phyloP scores from a whole-genome alignment of 208 protist genomes.

The Acanthamoeba quina region DNA sequence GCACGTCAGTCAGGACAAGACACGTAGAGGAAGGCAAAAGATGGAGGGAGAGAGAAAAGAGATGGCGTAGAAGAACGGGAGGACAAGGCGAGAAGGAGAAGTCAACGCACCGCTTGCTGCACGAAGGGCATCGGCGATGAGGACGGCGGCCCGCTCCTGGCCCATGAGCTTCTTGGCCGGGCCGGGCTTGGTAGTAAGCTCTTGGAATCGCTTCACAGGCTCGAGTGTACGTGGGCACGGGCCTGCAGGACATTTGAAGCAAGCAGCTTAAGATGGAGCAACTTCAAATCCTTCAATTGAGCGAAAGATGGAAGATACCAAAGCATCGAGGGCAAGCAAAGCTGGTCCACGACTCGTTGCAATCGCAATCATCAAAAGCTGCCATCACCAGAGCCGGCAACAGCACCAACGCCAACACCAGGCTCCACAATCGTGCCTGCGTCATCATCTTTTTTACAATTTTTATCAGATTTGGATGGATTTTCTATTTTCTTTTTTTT shows the following conservation, averaged over 20 bases:
- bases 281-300: neutral
- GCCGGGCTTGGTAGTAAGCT: neutral
- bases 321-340: slow-evolving; percentile 13
- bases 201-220: neutral
- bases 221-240: neutral
- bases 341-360: neutral
- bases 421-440: neutral
- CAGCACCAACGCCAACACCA: slow-evolving; percentile 10
- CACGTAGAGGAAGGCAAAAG: neutral
- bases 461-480: too few species aligned
- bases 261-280: neutral
- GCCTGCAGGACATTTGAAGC: neutral
- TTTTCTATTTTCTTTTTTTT: neutral
- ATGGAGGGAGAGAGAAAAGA: neutral
- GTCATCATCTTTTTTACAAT: neutral
- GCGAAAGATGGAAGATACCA: slow-evolving; percentile 5
- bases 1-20: neutral
- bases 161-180: neutral
- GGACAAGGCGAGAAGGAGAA: neutral
- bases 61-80: neutral
- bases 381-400: neutral
- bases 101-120: neutral
- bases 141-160: slow-evolving; percentile 9
- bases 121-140: slow-evolving; percentile 12
- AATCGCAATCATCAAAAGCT: neutral